phyloP scores from a whole-genome alignment of 257 asterid species.

The Capsicum pubescens region DNA sequence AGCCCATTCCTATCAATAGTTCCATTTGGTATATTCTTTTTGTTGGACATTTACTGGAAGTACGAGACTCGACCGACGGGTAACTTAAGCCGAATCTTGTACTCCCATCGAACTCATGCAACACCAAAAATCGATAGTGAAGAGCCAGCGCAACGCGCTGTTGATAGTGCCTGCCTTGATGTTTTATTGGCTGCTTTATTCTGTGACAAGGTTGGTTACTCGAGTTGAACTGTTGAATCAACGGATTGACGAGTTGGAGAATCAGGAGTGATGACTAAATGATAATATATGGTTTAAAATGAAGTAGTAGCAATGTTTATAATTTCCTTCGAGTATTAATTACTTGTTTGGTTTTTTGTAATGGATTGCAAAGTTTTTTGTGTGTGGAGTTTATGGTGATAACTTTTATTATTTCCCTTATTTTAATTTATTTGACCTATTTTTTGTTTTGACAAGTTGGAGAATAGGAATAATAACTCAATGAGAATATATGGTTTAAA shows the following conservation, averaged over 20 bases:
- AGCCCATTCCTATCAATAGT: conserved; percentile 56
- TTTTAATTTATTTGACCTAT: too few relatives aligned
- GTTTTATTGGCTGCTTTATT: conserved; percentile 56
- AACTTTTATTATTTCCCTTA: too few relatives aligned
- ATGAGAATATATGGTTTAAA: too few relatives aligned
- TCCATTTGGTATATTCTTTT: conserved; percentile 51
- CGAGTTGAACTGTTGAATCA: conserved; percentile 48
- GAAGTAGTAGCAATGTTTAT: background rate
- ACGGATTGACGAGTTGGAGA: conserved; percentile 42
- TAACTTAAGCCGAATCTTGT: conserved; percentile 38
- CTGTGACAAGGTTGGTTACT: conserved; percentile 51
- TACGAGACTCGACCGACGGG: conserved; percentile 56
- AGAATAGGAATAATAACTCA: too few relatives aligned
- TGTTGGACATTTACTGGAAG: conserved; percentile 68
- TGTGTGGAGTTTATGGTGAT: too few relatives aligned
- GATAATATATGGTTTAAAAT: background rate
- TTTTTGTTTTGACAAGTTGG: too few relatives aligned
- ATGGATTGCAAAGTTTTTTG: background rate
- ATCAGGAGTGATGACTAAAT: background rate
- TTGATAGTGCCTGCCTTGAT: conserved; percentile 52
- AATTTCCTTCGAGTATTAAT: background rate
- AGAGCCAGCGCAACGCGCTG: conserved; percentile 60
- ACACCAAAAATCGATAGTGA: conserved; percentile 55
- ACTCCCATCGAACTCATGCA: conserved; percentile 45
- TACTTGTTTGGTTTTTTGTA: background rate